Base-by-base conservation (phyloP, 768 basidiomycete species). In the Phylloporus scabripes region DNA sequence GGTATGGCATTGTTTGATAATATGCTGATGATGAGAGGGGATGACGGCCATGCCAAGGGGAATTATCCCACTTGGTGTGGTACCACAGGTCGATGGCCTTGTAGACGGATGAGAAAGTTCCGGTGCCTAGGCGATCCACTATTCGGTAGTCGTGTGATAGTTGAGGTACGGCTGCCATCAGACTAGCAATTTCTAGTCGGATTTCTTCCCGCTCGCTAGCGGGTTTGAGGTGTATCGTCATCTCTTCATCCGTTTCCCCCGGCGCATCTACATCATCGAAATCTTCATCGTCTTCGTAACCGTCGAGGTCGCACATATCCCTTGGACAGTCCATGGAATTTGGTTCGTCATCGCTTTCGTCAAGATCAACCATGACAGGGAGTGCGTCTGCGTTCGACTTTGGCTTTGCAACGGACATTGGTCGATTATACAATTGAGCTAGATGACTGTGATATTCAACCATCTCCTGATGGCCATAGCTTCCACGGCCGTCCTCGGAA, bases 81-180 rank as follows among this genome's bases (percentile, higher is more conserved):
- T 87, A 80, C 50, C 76, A 69, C 14, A 87, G 59, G 66, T 99
- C 96, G 54, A 94, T 67, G 0, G 94, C 96, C 60, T 98, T 96
- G 77, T 97, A 99, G n/a, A 99, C 96, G 9, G 93, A 93, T 0
- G 95, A 97, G 70, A 99, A 99, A 1, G 95, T 99, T 14, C 95
- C 95, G 46, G 94, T 97, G 12, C 96, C 96, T 0, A 99, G 78
- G 1, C 94, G 80, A 70, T 97, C 95, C 31, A 97, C 66, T 31
- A 98, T 73, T 43, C 72, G 77, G 73, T 95, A 98, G 55, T 87
- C 75, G 3, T 72, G 61, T 5, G 69, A 62, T 46, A 95, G 73
- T n/a, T 75, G 67, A 0, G 88, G 86, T 4, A 95, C 81, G 15
- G 78, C 75, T 1, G 70, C 63, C 53, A 82, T 71, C 23, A 97